phyloP scores from a whole-genome alignment of 805 yeast species.

The Cyberlindnera lachancei region DNA sequence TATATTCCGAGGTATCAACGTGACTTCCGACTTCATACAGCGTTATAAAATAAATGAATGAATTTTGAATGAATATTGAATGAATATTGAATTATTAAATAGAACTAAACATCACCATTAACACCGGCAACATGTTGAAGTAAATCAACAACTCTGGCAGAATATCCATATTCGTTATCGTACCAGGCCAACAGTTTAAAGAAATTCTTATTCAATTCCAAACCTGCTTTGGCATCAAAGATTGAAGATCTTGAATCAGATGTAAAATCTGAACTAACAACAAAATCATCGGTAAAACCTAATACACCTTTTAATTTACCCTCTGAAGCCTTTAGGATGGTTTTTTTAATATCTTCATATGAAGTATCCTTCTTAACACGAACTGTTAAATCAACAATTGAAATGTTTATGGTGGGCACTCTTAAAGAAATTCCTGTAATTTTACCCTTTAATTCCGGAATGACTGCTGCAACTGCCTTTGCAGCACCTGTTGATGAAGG shows the following conservation, averaged over 20 bases:
- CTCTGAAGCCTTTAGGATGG: conserved; percentile 69
- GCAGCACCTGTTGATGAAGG: conserved; percentile 98
- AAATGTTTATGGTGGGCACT: conserved; percentile 90
- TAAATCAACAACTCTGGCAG: conserved; percentile 92
- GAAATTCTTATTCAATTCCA: conserved; percentile 77
- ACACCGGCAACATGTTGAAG: conserved; percentile 63
- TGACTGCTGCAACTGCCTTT: conserved; percentile 94
- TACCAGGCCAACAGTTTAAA: conserved; percentile 92
- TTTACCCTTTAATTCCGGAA: conserved; percentile 86
- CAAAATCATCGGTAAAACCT: conserved; percentile 90
- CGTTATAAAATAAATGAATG: too few relatives aligned
- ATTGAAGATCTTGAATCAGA: conserved; percentile 79
- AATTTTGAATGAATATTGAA: too few relatives aligned
- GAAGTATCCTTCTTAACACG: conserved; percentile 70
- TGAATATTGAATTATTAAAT: too few relatives aligned
- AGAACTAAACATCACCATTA: too few relatives aligned
- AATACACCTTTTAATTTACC: conserved; percentile 73
- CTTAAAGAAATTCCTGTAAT: conserved; percentile 91
- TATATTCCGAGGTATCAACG: too few relatives aligned
- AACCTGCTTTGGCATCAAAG: conserved; percentile 90
- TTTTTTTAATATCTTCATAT: conserved; percentile 76
- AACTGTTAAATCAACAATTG: conserved; percentile 88
- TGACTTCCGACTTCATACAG: too few relatives aligned
- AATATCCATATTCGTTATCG: conserved; percentile 95
- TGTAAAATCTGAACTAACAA: conserved; percentile 85